These are phyloP conservation scores for Nicotiana otophora DNA, from an alignment of 257 asterid species.

Conservation along the genomic window DNA sequence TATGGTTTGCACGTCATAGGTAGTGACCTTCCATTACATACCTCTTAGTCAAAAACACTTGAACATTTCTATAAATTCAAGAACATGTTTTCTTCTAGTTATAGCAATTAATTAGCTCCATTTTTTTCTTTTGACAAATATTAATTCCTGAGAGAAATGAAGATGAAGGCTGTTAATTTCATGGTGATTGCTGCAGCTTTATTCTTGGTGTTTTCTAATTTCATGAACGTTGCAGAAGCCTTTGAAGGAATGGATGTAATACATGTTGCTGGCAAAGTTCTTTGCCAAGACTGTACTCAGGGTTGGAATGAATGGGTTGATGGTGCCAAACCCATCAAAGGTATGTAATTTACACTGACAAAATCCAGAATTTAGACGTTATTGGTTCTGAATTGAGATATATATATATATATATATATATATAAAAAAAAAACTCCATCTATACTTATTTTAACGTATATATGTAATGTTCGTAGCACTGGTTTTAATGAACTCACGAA, in stretches of 20 bases:
- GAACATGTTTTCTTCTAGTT: neutral
- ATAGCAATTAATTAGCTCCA: neutral
- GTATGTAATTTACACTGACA: constrained; percentile 10
- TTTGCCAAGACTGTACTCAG: constrained; percentile 72
- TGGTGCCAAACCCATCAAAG: constrained; percentile 67
- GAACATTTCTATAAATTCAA: neutral
- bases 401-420: too few relatives aligned
- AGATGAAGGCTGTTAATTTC: neutral
- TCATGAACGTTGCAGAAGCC: constrained; percentile 13
- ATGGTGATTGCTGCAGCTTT: constrained; percentile 15
- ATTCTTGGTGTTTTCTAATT: constrained; percentile 5
- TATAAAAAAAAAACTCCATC: too few relatives aligned
- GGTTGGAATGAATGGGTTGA: constrained; percentile 76
- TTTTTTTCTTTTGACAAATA: neutral
- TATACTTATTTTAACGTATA: neutral
- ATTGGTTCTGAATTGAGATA: neutral
- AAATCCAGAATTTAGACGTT: neutral
- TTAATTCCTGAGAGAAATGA: neutral
- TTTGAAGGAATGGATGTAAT: constrained; percentile 25
- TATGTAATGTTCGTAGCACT: too few relatives aligned
- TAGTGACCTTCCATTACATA: constrained; percentile 21
- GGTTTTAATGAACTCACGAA: too few relatives aligned
- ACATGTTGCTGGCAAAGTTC: constrained; percentile 67
- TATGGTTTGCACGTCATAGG: constrained; percentile 30
- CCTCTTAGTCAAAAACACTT: neutral